Conservation (phyloP, 257 asterid genomes). For the Euphrasia confusa region DNA sequence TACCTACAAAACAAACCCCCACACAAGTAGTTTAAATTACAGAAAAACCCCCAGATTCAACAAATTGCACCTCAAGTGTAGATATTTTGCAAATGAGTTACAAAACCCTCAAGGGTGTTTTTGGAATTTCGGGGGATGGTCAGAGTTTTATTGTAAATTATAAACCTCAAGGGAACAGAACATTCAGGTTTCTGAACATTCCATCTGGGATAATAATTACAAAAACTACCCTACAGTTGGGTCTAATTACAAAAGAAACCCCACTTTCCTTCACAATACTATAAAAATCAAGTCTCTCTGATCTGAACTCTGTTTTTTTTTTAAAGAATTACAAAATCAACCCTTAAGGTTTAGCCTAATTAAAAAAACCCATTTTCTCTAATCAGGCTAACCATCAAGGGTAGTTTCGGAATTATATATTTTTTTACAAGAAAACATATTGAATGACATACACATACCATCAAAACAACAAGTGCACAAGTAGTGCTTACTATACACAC, state of each 20-base stretch:
- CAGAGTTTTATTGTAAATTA: not conserved
- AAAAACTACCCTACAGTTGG: not conserved
- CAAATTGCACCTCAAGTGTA: too few relatives aligned
- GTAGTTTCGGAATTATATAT: not conserved
- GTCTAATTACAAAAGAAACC: not conserved
- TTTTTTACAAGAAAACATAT: not conserved
- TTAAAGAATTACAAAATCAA: not conserved
- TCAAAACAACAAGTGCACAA: not conserved
- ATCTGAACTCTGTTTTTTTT: too few relatives aligned
- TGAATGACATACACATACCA: slow-evolving; percentile 11
- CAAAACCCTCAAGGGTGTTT: too few relatives aligned
- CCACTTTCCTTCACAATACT: not conserved
- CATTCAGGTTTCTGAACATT: not conserved
- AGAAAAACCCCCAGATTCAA: not conserved
- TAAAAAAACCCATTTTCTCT: not conserved
- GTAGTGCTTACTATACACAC: slow-evolving; percentile 3
- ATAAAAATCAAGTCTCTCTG: too few relatives aligned
- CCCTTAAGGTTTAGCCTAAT: not conserved
- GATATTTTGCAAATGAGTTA: too few relatives aligned
- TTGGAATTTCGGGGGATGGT: not conserved
- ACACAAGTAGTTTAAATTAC: too few relatives aligned
- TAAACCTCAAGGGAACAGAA: not conserved
- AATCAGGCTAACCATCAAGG: not conserved
- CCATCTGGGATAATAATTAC: not conserved
- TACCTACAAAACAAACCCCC: too few relatives aligned